Evolutionary conservation across 331 rosid species (phyloP).

Genomic region (Arachis monticola): DNA sequence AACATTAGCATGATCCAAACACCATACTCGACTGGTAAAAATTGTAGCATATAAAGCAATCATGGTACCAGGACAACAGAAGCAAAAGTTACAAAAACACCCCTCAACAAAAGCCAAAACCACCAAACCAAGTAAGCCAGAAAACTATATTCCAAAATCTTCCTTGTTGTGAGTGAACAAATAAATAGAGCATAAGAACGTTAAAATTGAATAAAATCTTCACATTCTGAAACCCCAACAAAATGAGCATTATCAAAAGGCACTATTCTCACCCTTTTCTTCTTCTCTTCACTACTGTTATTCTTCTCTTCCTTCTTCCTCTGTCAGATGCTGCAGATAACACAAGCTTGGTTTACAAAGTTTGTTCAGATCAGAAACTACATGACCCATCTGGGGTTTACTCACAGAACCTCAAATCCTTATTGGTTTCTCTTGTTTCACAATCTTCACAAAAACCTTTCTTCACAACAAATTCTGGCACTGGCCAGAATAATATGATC

Average conservation of each 20-base stretch:
- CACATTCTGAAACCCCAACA: slow-evolving; percentile 10
- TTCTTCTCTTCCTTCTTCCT: slow-evolving; percentile 11
- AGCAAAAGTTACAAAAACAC: background rate
- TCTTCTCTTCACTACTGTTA: slow-evolving; percentile 21
- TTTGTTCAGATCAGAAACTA: slow-evolving; percentile 70
- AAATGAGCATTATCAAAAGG: slow-evolving; percentile 45
- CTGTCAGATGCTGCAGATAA: slow-evolving; percentile 38
- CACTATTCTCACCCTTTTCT: slow-evolving; percentile 14
- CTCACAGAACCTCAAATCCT: slow-evolving; percentile 65
- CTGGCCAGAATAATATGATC: slow-evolving; percentile 44
- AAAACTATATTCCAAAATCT: slow-evolving; percentile 14
- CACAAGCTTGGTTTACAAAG: slow-evolving; percentile 63
- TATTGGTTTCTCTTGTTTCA: slow-evolving; percentile 51
- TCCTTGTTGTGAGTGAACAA: background rate
- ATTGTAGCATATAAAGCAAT: slow-evolving; percentile 11
- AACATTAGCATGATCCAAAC: background rate
- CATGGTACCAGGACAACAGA: background rate
- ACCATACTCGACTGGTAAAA: background rate
- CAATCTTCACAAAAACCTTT: slow-evolving; percentile 59
- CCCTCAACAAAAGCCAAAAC: background rate
- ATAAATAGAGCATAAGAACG: no score
- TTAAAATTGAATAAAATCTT: background rate
- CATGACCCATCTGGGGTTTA: slow-evolving; percentile 55
- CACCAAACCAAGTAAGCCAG: background rate
- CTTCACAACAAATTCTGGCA: slow-evolving; percentile 57